Evolutionary conservation across 1,284 basidiomycete species (phyloP).

Genomic region (Phellopilus nigrolimitatus): DNA sequence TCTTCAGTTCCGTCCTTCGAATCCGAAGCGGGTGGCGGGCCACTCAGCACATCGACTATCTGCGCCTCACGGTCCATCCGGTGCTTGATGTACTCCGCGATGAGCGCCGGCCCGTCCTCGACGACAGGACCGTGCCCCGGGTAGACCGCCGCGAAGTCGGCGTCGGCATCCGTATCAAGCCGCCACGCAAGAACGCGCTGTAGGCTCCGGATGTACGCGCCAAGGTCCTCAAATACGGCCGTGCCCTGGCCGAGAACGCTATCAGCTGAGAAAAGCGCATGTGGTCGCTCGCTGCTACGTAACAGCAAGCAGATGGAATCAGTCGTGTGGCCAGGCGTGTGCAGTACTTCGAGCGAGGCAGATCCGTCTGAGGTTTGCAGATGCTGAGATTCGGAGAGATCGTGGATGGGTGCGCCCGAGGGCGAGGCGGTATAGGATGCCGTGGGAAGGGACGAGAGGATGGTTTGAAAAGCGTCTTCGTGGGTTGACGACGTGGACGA

Average conservation of each 20-base stretch:
- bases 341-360: slow-evolving; percentile 55
- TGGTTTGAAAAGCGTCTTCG: slow-evolving; percentile 34
- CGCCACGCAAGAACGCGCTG: slow-evolving; percentile 50
- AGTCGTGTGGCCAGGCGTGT: slow-evolving; percentile 87
- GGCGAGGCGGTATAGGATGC: slow-evolving; percentile 42
- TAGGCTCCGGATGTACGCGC: slow-evolving; percentile 68
- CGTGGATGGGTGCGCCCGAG: slow-evolving; percentile 44
- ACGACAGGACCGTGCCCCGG: slow-evolving; percentile 88
- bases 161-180: slow-evolving; percentile 24
- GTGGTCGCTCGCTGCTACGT: slow-evolving; percentile 41
- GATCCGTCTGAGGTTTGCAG: slow-evolving; percentile 28
- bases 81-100: slow-evolving; percentile 77
- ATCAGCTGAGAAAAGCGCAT: slow-evolving; percentile 83
- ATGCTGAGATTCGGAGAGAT: slow-evolving; percentile 49
- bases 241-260: slow-evolving; percentile 90
- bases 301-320: slow-evolving; percentile 80
- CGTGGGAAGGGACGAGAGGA: slow-evolving; percentile 40
- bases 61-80: slow-evolving; percentile 80
- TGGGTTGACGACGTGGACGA: slow-evolving; percentile 23
- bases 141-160: slow-evolving; percentile 53
- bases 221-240: slow-evolving; percentile 85
- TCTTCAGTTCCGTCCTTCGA: background rate
- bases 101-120: slow-evolving; percentile 48
- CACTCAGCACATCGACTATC: slow-evolving; percentile 58
- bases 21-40: slow-evolving; percentile 27